Conservation (phyloP, 805 yeast genomes). For the Candida xiaguanensis region DNA sequence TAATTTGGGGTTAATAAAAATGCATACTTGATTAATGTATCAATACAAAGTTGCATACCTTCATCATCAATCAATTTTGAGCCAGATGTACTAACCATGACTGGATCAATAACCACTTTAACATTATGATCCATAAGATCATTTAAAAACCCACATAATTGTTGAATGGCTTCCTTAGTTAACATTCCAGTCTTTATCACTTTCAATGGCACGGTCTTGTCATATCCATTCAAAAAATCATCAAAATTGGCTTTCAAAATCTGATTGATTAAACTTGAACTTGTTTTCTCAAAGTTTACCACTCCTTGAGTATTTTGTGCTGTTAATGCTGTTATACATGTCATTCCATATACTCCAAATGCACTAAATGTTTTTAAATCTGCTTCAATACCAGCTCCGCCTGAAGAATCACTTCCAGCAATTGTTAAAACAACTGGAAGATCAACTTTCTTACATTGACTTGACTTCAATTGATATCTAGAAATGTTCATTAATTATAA, state of each 20-base stretch:
- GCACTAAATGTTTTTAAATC: conserved; percentile 77
- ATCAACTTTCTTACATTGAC: not conserved
- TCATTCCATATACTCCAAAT: conserved; percentile 70
- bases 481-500: not conserved
- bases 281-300: conserved; percentile 43
- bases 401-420: conserved; percentile 82
- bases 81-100: conserved; percentile 81
- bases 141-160: conserved; percentile 35
- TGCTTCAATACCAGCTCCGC: conserved; percentile 92
- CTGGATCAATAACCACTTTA: conserved; percentile 72
- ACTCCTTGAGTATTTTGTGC: conserved; percentile 64
- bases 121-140: conserved; percentile 22
- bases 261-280: conserved; percentile 39
- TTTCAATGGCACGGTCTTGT: conserved; percentile 35
- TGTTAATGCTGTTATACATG: conserved; percentile 75
- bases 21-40: conserved; percentile 47
- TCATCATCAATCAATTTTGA: conserved; percentile 48
- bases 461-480: conserved; percentile 6
- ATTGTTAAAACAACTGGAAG: conserved; percentile 28
- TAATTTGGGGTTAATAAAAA: conserved; percentile 72
- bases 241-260: conserved; percentile 52
- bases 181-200: conserved; percentile 82
- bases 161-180: conserved; percentile 50
- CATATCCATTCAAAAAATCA: conserved; percentile 47
- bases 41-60: conserved; percentile 42